Conservation (phyloP, 768 basidiomycete genomes). For the Lyophyllum atratum region DNA sequence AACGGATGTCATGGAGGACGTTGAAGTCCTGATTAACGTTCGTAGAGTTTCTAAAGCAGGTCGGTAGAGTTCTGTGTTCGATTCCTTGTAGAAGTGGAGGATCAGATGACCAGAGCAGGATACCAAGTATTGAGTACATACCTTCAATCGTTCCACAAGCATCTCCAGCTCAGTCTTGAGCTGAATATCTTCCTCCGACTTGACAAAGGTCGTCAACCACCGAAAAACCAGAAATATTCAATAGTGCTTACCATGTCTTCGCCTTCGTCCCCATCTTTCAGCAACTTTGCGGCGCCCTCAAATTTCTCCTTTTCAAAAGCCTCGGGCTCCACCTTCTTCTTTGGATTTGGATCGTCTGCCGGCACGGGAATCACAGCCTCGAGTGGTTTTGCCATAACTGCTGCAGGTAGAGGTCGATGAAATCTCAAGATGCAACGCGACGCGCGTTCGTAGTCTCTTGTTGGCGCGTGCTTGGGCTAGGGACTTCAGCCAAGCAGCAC, state of each 20-base stretch:
- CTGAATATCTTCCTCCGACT: constrained; percentile 96
- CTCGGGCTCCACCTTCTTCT: constrained; percentile 60
- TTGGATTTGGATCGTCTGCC: constrained; percentile 75
- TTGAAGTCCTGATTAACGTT: constrained; percentile 92
- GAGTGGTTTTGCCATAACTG: constrained; percentile 58
- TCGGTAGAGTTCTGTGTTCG: constrained; percentile 79
- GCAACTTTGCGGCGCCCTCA: constrained; percentile 55
- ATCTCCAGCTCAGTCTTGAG: constrained; percentile 95
- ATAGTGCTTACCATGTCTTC: constrained; percentile 76
- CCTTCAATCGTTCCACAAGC: constrained; percentile 93
- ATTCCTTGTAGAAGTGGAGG: constrained; percentile 61
- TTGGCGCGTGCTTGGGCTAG: constrained; percentile 11
- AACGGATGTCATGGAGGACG: constrained; percentile 98
- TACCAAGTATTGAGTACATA: constrained; percentile 32
- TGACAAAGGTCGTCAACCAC: constrained; percentile 10
- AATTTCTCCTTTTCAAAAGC: constrained; percentile 50
- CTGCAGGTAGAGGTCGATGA: constrained; percentile 2
- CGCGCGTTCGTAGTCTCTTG: constrained; percentile 45
- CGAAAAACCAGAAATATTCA: not conserved
- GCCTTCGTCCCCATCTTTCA: constrained; percentile 60
- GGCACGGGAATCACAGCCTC: constrained; percentile 63
- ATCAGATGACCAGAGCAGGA: constrained; percentile 16
- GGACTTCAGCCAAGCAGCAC: constrained; percentile 1
- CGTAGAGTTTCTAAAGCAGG: constrained; percentile 93
- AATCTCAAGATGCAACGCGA: constrained; percentile 40